Conservation (phyloP, 2,329 filamentous ascomycete species). For the Drechslera avenae region DNA sequence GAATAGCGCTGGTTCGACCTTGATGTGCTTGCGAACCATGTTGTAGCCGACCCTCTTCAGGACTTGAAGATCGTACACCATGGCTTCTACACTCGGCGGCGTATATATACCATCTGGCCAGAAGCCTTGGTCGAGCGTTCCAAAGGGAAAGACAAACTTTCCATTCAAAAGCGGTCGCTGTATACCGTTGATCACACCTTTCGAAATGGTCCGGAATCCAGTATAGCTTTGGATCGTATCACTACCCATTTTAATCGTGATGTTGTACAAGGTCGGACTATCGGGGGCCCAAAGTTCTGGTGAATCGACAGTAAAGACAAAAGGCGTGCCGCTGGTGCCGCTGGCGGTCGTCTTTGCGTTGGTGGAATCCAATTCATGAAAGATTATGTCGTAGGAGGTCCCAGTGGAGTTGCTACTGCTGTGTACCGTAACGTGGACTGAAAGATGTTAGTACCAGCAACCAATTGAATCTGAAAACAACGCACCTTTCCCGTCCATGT, state of each 20-base stretch:
- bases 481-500: slow-evolving; percentile 42
- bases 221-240: slow-evolving; percentile 69
- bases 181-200: slow-evolving; percentile 62
- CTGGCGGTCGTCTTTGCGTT: slow-evolving; percentile 52
- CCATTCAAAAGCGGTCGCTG: slow-evolving; percentile 69
- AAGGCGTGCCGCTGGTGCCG: slow-evolving; percentile 56
- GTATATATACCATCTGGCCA: slow-evolving; percentile 73
- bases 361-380: slow-evolving; percentile 45
- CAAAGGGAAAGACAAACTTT: slow-evolving; percentile 70
- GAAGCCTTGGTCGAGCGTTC: slow-evolving; percentile 72
- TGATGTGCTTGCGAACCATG: slow-evolving; percentile 74
- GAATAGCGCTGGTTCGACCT: slow-evolving; percentile 69
- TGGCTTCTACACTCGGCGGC: slow-evolving; percentile 68
- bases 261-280: slow-evolving; percentile 67
- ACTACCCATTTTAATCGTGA: slow-evolving; percentile 59
- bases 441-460: slow-evolving; percentile 15
- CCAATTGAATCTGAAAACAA: background rate
- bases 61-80: slow-evolving; percentile 68
- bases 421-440: slow-evolving; percentile 63
- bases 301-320: slow-evolving; percentile 61
- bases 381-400: slow-evolving; percentile 45
- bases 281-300: slow-evolving; percentile 69
- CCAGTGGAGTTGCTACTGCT: slow-evolving; percentile 49
- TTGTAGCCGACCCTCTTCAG: slow-evolving; percentile 72
- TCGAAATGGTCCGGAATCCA: slow-evolving; percentile 68